Percentiles rank a stretch among this genome's conserved stretches.
Evolutionary conservation across 163 green algal genomes (phyloP).

Genomic region (Chlorella variabilis): DNA sequence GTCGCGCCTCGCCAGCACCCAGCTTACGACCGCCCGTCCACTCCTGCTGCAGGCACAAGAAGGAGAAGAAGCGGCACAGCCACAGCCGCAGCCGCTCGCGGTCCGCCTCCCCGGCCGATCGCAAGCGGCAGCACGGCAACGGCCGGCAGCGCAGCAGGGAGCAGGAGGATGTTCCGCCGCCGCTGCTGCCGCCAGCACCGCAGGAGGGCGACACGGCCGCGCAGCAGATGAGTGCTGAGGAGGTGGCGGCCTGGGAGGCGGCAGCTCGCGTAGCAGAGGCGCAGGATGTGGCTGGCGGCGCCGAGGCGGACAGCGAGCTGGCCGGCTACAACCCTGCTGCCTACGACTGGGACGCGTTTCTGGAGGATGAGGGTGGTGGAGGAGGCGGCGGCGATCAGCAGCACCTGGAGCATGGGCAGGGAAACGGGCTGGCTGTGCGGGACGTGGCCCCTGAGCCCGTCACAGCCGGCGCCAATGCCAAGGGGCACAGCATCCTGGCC

Average conservation of each 20-base stretch:
- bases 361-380: background rate
- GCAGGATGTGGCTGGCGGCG: too few species aligned
- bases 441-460: background rate
- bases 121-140: background rate
- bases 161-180: background rate
- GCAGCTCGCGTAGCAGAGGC: background rate
- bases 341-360: slow-evolving; percentile 31
- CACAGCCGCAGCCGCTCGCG: slow-evolving; percentile 1
- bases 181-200: background rate
- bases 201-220: background rate
- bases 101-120: background rate
- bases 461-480: too few species aligned
- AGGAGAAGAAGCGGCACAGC: slow-evolving; percentile 10
- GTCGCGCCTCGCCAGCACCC: too few species aligned
- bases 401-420: slow-evolving; percentile 1
- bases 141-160: background rate
- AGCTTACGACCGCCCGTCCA: too few species aligned
- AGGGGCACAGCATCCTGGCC: too few species aligned
- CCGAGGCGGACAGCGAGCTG: background rate
- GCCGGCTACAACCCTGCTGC: slow-evolving; percentile 17
- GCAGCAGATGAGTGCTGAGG: background rate
- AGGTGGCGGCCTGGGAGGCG: slow-evolving; percentile 8
- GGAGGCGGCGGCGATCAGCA: background rate
- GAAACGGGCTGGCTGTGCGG: background rate
- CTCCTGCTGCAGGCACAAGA: slow-evolving; percentile 9